phyloP scores from a whole-genome alignment of 805 yeast species.

The Zygosaccharomyces gambellarensis region DNA sequence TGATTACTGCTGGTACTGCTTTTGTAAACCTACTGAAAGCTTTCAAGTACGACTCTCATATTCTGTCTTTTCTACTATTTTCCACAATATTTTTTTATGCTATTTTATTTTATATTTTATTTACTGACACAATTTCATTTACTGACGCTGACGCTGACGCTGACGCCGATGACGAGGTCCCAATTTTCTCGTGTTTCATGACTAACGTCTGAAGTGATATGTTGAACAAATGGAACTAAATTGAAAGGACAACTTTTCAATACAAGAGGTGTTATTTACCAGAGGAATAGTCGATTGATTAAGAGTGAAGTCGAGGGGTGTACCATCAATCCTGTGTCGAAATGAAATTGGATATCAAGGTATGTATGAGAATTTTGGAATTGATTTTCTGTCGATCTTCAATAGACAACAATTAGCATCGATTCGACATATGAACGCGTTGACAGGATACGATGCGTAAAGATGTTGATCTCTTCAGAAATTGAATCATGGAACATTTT shows the following conservation, averaged over 20 bases:
- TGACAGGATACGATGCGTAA: not conserved
- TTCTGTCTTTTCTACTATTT: not conserved
- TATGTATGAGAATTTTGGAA: slow-evolving; percentile 15
- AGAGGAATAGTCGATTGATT: not conserved
- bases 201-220: slow-evolving; percentile 1
- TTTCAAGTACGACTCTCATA: too few species aligned
- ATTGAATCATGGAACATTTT: not conserved
- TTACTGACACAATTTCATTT: slow-evolving; percentile 1
- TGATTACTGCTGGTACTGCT: too few species aligned
- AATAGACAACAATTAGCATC: not conserved
- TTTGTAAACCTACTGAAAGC: too few species aligned
- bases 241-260: slow-evolving; percentile 13
- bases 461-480: not conserved
- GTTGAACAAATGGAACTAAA: not conserved
- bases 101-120: not conserved
- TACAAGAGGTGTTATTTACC: slow-evolving; percentile 4
- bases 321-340: slow-evolving; percentile 3
- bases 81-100: not conserved
- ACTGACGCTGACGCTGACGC: not conserved
- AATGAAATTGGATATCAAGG: slow-evolving; percentile 32
- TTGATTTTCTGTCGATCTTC: not conserved
- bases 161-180: not conserved
- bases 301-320: not conserved
- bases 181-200: not conserved
- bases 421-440: not conserved